Evolutionary conservation across 83 land plant species (phyloP).

Genomic region (Diphasiastrum complanatum): DNA sequence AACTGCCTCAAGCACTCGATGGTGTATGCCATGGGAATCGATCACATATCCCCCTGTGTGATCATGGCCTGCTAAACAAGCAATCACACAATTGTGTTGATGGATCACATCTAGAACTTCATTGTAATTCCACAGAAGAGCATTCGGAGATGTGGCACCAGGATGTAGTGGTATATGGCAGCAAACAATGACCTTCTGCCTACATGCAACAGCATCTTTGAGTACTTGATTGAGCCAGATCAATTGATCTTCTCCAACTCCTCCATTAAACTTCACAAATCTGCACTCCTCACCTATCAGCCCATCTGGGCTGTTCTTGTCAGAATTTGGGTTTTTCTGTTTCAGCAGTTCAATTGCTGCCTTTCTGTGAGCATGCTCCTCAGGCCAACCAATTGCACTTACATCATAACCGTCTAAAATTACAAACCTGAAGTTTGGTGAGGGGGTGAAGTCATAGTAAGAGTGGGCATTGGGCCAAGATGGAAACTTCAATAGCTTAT

Average conservation of each 20-base stretch:
- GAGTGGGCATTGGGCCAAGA: slow-evolving; percentile 42
- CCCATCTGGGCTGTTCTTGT: slow-evolving; percentile 76
- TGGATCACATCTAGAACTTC: slow-evolving; percentile 80
- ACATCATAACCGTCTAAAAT: slow-evolving; percentile 90
- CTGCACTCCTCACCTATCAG: slow-evolving; percentile 51
- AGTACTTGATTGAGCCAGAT: slow-evolving; percentile 65
- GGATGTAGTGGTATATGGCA: slow-evolving; percentile 84
- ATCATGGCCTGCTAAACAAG: slow-evolving; percentile 81
- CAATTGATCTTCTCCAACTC: slow-evolving; percentile 67
- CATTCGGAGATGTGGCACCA: slow-evolving; percentile 39
- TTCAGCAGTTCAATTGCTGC: slow-evolving; percentile 47
- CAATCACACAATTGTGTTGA: slow-evolving; percentile 71
- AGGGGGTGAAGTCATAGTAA: slow-evolving; percentile 78
- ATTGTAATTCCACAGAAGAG: slow-evolving; percentile 79
- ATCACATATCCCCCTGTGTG: slow-evolving; percentile 79
- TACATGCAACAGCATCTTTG: slow-evolving; percentile 38
- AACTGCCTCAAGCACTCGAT: slow-evolving; percentile 85
- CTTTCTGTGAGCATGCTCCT: slow-evolving; percentile 58
- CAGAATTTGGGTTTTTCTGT: slow-evolving; percentile 65
- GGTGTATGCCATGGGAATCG: slow-evolving; percentile 81
- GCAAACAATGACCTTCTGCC: slow-evolving; percentile 68
- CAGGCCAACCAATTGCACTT: slow-evolving; percentile 89
- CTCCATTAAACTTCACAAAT: slow-evolving; percentile 93
- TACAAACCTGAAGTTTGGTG: slow-evolving; percentile 60
- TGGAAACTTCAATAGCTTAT: slow-evolving; percentile 43